Evolutionary conservation across 257 asterid species (phyloP), one percentile per base, ranked within the genome.

Genomic region (Gentiana dahurica): DNA sequence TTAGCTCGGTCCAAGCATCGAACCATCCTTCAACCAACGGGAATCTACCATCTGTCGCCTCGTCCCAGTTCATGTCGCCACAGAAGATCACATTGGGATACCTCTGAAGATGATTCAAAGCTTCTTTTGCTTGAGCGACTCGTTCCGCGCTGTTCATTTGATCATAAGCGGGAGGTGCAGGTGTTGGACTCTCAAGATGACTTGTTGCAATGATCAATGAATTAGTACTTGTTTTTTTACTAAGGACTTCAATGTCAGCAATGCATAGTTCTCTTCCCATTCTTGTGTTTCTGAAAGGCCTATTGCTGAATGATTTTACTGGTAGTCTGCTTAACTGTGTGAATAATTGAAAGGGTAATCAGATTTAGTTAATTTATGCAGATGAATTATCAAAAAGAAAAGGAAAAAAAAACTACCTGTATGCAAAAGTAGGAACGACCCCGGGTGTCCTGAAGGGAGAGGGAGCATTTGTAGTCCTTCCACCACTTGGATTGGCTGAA

Each of bases 11-110:
- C 62, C 62, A 57, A 3, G 62, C 62, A 57, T 57, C 62, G 12
- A 9, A 1, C 62, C 62, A 57, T 45, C 52, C 62, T 11, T 34
- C 11, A 0, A 51, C 32, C 2, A 33, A 32, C 9, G 62, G 62
- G 3, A 57, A 44, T 0, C 1, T 6, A 24, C 62, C 62, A 4
- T 57, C 62, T 5, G 6, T 2, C 33, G 34, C 12, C 12, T 57
- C 62, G 33, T 57, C 53, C 62, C 62, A 57, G 34, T 57, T 57
- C 62, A 57, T 57, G 9, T 57, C 62, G 0, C 62, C 62, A 9
- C 62, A 57, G 62, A 57, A 57, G 47, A 57, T 57, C 62, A 57
- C 62, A 11, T 57, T 46, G 11, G 3, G 1, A 34, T 2, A 2
- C 34, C 12, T 46, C 24, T 44, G 43, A 33, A 57, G 62, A 33